A percentile compares a stretch with the other conserved stretches of the same genome.
These are phyloP conservation scores for Senecio squalidus DNA, from an alignment of 140 eudicot genomes.

Conservation along the genomic window DNA sequence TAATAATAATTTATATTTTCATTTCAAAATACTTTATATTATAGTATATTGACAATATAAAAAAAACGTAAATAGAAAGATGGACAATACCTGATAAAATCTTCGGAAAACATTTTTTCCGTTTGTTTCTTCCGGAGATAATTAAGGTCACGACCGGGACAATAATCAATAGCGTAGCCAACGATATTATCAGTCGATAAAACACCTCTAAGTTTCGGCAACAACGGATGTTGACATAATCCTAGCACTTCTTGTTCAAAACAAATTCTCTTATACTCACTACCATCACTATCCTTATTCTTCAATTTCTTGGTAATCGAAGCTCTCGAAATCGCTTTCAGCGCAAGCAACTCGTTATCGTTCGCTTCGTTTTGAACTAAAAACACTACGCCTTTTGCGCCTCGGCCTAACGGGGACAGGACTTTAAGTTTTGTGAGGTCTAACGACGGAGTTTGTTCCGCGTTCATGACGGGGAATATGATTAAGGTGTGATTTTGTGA, in stretches of 20 bases:
- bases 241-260: slow-evolving; percentile 68
- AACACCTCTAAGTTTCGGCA: slow-evolving; percentile 81
- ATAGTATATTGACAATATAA: too few relatives aligned
- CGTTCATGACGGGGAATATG: slow-evolving; percentile 29
- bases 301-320: slow-evolving; percentile 38
- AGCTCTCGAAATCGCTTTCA: slow-evolving; percentile 63
- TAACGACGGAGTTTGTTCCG: slow-evolving; percentile 24
- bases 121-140: slow-evolving; percentile 57
- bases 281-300: slow-evolving; percentile 27
- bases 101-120: slow-evolving; percentile 90
- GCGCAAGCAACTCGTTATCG: slow-evolving; percentile 47
- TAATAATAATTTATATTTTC: too few relatives aligned
- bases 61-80: too few relatives aligned
- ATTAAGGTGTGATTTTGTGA: neutral
- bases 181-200: slow-evolving; percentile 51
- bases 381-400: slow-evolving; percentile 96
- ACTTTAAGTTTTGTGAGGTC: slow-evolving; percentile 40
- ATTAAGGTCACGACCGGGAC: slow-evolving; percentile 82
- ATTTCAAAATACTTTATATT: too few relatives aligned
- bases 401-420: slow-evolving; percentile 70
- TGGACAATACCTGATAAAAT: slow-evolving; percentile 86
- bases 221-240: slow-evolving; percentile 59
- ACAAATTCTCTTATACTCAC: slow-evolving; percentile 46
- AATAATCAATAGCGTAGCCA: slow-evolving; percentile 93
- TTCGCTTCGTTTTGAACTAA: slow-evolving; percentile 37